phyloP scores from a whole-genome alignment of 495 filamentous ascomycete species.

The Xylaria longipes region DNA sequence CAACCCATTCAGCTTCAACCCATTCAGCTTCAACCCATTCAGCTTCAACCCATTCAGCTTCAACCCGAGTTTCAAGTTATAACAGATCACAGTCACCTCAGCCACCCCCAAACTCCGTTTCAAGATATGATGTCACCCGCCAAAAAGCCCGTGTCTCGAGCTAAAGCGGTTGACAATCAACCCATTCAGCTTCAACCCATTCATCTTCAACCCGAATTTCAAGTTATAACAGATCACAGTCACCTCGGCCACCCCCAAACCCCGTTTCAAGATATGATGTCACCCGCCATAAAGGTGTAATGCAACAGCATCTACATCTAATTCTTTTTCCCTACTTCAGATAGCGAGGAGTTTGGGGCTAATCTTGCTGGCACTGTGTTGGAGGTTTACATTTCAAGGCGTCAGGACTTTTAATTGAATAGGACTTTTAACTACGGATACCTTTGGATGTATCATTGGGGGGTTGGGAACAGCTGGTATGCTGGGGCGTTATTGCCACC shows the following conservation, averaged over 20 bases:
- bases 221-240: neutral
- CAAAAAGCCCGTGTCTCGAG: neutral
- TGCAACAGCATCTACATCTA: neutral
- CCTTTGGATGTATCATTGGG: neutral
- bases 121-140: neutral
- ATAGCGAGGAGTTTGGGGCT: neutral
- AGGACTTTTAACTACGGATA: neutral
- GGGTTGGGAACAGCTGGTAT: conserved; percentile 9
- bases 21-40: no score
- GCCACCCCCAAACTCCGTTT: no score
- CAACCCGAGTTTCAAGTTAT: no score
- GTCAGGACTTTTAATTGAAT: neutral
- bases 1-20: no score
- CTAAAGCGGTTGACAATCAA: no score
- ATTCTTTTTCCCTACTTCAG: neutral
- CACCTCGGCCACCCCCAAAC: no score
- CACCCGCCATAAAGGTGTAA: neutral
- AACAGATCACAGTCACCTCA: no score
- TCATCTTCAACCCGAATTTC: no score
- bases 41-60: no score
- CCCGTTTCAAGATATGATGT: no score
- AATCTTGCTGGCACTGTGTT: neutral
- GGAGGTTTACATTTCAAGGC: neutral
- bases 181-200: no score
- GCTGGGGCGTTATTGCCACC: neutral